A percentile compares a stretch with the other conserved stretches of the same genome.
Evolutionary conservation across 768 basidiomycete species (phyloP).

Genomic region (Dacryopinax spathularia): DNA sequence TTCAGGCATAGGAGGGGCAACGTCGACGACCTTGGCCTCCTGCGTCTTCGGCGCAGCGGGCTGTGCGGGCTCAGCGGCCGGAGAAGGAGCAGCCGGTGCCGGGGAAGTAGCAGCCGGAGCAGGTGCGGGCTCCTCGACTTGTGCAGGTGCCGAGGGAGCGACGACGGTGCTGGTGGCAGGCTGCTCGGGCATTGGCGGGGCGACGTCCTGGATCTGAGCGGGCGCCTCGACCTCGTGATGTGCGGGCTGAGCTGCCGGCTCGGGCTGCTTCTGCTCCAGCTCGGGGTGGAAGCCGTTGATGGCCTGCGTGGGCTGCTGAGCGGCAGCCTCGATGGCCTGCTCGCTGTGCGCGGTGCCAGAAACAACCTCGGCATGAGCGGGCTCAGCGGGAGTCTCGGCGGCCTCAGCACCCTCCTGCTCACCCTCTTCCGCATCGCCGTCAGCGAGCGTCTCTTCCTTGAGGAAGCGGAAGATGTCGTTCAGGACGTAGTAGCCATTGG

Average conservation of each 20-base stretch:
- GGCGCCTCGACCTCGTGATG: slow-evolving; percentile 19
- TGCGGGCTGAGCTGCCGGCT: background rate
- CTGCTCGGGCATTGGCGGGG: slow-evolving; percentile 15
- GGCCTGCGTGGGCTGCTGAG: slow-evolving; percentile 30
- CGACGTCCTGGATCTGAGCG: slow-evolving; percentile 21
- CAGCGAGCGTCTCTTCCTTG: slow-evolving; percentile 82
- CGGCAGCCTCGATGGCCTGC: slow-evolving; percentile 20
- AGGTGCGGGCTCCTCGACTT: slow-evolving; percentile 21
- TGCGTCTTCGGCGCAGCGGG: background rate
- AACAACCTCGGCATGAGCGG: slow-evolving; percentile 16
- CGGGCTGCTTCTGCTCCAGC: slow-evolving; percentile 21
- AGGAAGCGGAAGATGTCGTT: slow-evolving; percentile 99
- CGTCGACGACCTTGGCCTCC: background rate
- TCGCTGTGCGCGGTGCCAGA: slow-evolving; percentile 19
- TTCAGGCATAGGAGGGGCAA: slow-evolving; percentile 14
- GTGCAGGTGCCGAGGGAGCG: slow-evolving; percentile 19
- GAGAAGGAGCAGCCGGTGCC: slow-evolving; percentile 3
- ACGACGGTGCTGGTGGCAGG: slow-evolving; percentile 9
- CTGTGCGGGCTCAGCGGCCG: slow-evolving; percentile 8
- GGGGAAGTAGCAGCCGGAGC: slow-evolving; percentile 18
- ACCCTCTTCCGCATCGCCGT: slow-evolving; percentile 44
- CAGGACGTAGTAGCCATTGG: slow-evolving; percentile 97
- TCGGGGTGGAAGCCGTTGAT: slow-evolving; percentile 32
- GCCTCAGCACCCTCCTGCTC: slow-evolving; percentile 32
- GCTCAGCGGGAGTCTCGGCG: slow-evolving; percentile 19